Percentiles rank a stretch among this genome's conserved stretches.
Evolutionary conservation across 306 rosid genomes (phyloP).

Genomic region (Inga leiocalycina): DNA sequence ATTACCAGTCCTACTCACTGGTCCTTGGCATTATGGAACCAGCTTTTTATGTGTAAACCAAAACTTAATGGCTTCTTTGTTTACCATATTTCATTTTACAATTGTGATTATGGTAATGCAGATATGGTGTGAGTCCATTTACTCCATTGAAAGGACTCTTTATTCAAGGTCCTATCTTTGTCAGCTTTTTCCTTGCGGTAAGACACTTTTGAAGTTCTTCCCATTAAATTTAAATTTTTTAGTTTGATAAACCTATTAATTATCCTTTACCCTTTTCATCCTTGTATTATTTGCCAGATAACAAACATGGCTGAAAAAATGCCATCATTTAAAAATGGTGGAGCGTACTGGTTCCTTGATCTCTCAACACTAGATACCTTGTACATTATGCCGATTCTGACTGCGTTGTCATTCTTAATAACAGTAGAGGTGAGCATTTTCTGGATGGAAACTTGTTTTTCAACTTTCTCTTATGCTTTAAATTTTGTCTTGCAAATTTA

Average conservation of each 20-base stretch:
- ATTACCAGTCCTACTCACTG: not conserved
- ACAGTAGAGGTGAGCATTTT: conserved; percentile 77
- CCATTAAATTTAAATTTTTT: conserved; percentile 6
- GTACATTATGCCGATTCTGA: conserved; percentile 70
- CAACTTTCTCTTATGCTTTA: conserved; percentile 22
- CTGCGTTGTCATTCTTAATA: conserved; percentile 77
- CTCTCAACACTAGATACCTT: conserved; percentile 80
- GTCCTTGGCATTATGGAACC: conserved; percentile 24
- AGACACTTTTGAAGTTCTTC: conserved; percentile 37
- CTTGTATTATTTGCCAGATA: conserved; percentile 55
- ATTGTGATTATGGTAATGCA: conserved; percentile 45
- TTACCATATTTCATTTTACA: conserved; percentile 31
- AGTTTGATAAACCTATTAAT: conserved; percentile 22
- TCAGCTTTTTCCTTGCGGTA: conserved; percentile 93
- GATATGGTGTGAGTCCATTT: conserved; percentile 79
- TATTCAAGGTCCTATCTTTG: conserved; percentile 76
- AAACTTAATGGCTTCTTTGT: conserved; percentile 28
- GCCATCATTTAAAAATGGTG: conserved; percentile 91
- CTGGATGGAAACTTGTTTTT: not conserved
- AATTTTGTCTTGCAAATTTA: conserved; percentile 6
- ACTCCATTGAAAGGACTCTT: conserved; percentile 84
- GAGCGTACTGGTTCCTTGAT: conserved; percentile 89
- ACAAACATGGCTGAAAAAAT: conserved; percentile 84
- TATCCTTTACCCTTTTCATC: conserved; percentile 36
- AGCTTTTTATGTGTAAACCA: conserved; percentile 15